Percentiles rank a stretch among this genome's conserved stretches.
phyloP scores from a whole-genome alignment of 352 stramenopile genomes.

The Phytophthora vignae region DNA sequence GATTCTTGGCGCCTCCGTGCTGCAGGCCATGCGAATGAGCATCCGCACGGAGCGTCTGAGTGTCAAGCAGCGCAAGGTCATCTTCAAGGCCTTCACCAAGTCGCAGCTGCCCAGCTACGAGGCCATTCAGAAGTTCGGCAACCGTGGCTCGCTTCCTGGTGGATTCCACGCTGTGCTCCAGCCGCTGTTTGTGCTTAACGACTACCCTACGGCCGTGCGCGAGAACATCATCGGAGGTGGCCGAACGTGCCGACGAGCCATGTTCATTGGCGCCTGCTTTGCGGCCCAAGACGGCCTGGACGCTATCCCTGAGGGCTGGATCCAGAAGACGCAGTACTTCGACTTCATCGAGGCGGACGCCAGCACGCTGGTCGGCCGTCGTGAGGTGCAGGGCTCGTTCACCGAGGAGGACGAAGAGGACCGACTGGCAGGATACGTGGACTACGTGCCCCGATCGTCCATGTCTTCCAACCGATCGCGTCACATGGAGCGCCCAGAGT shows the following conservation, averaged over 20 bases:
- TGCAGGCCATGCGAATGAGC: slow-evolving; percentile 87
- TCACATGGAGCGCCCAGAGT: slow-evolving; percentile 32
- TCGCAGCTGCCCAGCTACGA: slow-evolving; percentile 83
- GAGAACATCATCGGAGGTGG: slow-evolving; percentile 87
- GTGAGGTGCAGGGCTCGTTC: slow-evolving; percentile 69
- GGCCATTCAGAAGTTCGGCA: slow-evolving; percentile 86
- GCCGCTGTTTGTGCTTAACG: slow-evolving; percentile 80
- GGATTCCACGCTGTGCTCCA: slow-evolving; percentile 80
- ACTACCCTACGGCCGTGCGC: slow-evolving; percentile 80
- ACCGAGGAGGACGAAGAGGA: slow-evolving; percentile 60
- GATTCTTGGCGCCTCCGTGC: slow-evolving; percentile 76
- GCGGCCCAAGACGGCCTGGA: slow-evolving; percentile 77
- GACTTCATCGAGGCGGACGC: slow-evolving; percentile 83
- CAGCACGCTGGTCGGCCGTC: slow-evolving; percentile 68
- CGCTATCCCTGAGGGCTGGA: slow-evolving; percentile 72
- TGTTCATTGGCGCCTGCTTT: slow-evolving; percentile 88
- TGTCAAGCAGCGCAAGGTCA: slow-evolving; percentile 85
- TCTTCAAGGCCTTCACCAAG: slow-evolving; percentile 89
- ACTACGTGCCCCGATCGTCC: slow-evolving; percentile 62
- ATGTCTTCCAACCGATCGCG: slow-evolving; percentile 46
- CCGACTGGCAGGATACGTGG: slow-evolving; percentile 56
- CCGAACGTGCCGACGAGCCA: slow-evolving; percentile 76
- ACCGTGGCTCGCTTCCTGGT: slow-evolving; percentile 71
- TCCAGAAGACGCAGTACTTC: slow-evolving; percentile 85
- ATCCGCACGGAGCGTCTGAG: slow-evolving; percentile 82